Conservation (phyloP, 495 filamentous ascomycete genomes). For the Pyronema domesticum region DNA sequence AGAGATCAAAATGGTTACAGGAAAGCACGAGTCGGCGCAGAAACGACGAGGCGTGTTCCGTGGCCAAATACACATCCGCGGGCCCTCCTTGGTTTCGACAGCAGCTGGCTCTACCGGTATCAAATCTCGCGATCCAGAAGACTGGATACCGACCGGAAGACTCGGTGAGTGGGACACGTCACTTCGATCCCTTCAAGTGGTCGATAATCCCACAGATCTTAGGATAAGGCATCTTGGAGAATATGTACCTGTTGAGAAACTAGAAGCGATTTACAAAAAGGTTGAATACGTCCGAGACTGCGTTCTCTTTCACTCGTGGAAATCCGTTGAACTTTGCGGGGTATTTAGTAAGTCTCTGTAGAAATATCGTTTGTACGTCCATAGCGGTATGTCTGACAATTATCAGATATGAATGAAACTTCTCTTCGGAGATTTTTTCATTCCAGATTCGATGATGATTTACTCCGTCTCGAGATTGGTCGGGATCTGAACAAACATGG, state of each 20-base stretch:
- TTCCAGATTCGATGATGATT: not conserved
- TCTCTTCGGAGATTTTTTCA: not conserved
- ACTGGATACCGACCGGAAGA: constrained; percentile 10
- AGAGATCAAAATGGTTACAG: constrained; percentile 13
- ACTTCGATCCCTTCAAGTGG: constrained; percentile 6
- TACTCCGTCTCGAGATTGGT: not conserved
- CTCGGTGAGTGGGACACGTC: constrained; percentile 13
- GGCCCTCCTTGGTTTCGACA: constrained; percentile 12
- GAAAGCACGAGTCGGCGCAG: not conserved
- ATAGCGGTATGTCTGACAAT: too few relatives aligned
- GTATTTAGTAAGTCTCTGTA: constrained; percentile 9
- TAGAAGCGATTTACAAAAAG: constrained; percentile 12
- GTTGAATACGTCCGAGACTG: constrained; percentile 11
- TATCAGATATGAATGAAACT: not conserved
- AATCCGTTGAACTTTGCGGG: constrained; percentile 7
- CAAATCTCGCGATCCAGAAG: constrained; percentile 6
- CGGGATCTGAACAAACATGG: not conserved
- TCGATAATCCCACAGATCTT: constrained; percentile 7
- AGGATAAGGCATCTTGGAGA: constrained; percentile 10
- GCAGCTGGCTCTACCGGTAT: not conserved
- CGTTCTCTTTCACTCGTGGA: constrained; percentile 11
- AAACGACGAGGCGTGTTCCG: not conserved
- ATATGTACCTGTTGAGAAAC: constrained; percentile 10
- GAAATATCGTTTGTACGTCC: not conserved
- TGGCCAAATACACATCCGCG: constrained; percentile 16